Conservation (phyloP, 441 rosid genomes). For the Gossypium davidsonii region DNA sequence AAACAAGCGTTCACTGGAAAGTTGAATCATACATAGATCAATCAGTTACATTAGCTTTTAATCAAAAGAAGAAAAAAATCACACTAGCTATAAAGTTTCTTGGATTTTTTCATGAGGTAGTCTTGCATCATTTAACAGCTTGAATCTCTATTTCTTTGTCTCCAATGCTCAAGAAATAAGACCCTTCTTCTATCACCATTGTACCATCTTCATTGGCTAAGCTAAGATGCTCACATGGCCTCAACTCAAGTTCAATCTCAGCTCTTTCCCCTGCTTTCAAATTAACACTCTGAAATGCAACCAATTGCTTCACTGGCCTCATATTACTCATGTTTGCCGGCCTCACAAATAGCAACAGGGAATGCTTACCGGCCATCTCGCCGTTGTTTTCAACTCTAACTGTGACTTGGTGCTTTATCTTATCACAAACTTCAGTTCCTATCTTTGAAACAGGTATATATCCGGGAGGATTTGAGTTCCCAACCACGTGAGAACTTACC, state of each 20-base stretch:
- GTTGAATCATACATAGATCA: not conserved
- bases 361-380: slow-evolving; percentile 61
- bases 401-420: slow-evolving; percentile 34
- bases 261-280: slow-evolving; percentile 42
- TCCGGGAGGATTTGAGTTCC: not conserved
- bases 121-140: not conserved
- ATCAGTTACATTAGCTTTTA: not conserved
- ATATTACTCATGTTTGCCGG: slow-evolving; percentile 31
- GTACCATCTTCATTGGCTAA: slow-evolving; percentile 53
- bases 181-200: slow-evolving; percentile 59
- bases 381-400: slow-evolving; percentile 57
- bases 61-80: no score
- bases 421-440: slow-evolving; percentile 33
- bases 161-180: slow-evolving; percentile 52
- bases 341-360: slow-evolving; percentile 53
- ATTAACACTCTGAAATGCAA: slow-evolving; percentile 54
- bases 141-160: slow-evolving; percentile 26
- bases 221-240: slow-evolving; percentile 56
- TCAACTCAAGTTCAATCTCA: slow-evolving; percentile 44
- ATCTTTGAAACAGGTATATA: slow-evolving; percentile 39
- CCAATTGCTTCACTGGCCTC: slow-evolving; percentile 49
- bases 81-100: not conserved
- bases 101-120: not conserved
- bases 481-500: slow-evolving; percentile 3
- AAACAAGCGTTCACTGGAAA: not conserved